These are phyloP conservation scores for Viola odorata DNA, from an alignment of 345 rosid species.

Conservation along the genomic window DNA sequence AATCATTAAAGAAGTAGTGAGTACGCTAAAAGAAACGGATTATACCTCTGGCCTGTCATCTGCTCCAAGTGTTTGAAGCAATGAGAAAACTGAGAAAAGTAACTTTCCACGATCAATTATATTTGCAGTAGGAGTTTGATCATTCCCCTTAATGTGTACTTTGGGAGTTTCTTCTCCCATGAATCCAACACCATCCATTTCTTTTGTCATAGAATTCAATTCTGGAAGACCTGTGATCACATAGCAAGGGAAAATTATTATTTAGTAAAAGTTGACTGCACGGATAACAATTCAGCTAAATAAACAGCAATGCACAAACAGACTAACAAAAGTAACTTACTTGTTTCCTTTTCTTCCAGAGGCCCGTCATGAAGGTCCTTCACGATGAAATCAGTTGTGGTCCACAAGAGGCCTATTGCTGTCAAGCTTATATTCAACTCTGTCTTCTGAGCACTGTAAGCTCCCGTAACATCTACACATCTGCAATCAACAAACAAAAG, in stretches of 20 bases:
- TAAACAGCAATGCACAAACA: not conserved
- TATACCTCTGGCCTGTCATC: constrained; percentile 97
- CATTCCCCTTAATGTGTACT: constrained; percentile 25
- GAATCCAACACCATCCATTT: constrained; percentile 37
- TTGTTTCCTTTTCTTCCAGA: constrained; percentile 48
- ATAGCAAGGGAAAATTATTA: constrained; percentile 10
- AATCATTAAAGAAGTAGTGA: not conserved
- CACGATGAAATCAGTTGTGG: constrained; percentile 80
- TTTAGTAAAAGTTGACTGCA: not conserved
- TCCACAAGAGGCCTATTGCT: constrained; percentile 93
- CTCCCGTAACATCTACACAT: constrained; percentile 96
- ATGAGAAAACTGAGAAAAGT: constrained; percentile 74
- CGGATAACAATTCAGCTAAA: constrained; percentile 1
- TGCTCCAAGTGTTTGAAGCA: constrained; percentile 88
- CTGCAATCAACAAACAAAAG: constrained; percentile 32
- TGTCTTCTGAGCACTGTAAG: constrained; percentile 86
- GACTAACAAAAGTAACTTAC: constrained; percentile 23
- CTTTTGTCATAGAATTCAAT: constrained; percentile 28
- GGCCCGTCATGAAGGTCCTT: constrained; percentile 51
- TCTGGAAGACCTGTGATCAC: constrained; percentile 28
- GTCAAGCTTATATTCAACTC: constrained; percentile 94
- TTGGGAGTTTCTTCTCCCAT: constrained; percentile 31
- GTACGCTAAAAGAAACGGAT: not conserved
- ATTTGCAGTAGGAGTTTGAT: constrained; percentile 25
- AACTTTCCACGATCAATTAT: constrained; percentile 54